Conservation (phyloP, 495 filamentous ascomycete species). For the Aspergillus indologenus region DNA sequence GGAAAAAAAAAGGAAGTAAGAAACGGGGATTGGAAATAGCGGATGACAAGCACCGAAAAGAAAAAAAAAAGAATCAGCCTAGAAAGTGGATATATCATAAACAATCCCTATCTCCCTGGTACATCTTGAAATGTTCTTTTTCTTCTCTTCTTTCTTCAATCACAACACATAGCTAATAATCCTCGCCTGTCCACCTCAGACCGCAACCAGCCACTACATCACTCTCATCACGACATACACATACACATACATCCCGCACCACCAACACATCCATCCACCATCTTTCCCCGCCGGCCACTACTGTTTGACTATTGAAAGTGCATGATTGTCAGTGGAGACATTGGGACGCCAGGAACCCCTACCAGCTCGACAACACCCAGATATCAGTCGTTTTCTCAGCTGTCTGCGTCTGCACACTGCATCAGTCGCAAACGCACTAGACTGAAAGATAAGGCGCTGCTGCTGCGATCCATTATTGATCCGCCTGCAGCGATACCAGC, state of each 20-base stretch:
- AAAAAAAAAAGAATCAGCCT: slow-evolving; percentile 13
- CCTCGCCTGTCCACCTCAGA: not conserved
- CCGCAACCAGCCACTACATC: not conserved
- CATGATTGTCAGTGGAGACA: not conserved
- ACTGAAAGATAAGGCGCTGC: slow-evolving; percentile 6
- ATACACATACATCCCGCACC: slow-evolving; percentile 1
- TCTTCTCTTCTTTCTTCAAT: slow-evolving; percentile 1
- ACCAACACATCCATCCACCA: not conserved
- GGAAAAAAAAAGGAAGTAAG: slow-evolving; percentile 8
- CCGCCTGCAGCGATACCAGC: slow-evolving; percentile 1
- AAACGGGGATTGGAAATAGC: slow-evolving; percentile 6
- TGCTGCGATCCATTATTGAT: slow-evolving; percentile 3
- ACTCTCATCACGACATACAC: not conserved
- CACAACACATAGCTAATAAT: not conserved
- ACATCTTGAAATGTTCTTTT: slow-evolving; percentile 1
- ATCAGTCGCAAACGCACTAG: not conserved
- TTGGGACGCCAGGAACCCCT: not conserved
- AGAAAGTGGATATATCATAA: slow-evolving; percentile 22
- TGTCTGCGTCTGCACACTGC: not conserved
- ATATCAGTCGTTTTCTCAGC: not conserved
- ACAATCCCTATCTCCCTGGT: slow-evolving; percentile 6
- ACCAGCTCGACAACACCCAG: not conserved
- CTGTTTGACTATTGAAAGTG: not conserved
- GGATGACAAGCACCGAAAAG: slow-evolving; percentile 7
- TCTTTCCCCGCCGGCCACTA: slow-evolving; percentile 2